Base-by-base conservation (phyloP, 164 flowering plant species). In the Macadamia tetraphylla region DNA sequence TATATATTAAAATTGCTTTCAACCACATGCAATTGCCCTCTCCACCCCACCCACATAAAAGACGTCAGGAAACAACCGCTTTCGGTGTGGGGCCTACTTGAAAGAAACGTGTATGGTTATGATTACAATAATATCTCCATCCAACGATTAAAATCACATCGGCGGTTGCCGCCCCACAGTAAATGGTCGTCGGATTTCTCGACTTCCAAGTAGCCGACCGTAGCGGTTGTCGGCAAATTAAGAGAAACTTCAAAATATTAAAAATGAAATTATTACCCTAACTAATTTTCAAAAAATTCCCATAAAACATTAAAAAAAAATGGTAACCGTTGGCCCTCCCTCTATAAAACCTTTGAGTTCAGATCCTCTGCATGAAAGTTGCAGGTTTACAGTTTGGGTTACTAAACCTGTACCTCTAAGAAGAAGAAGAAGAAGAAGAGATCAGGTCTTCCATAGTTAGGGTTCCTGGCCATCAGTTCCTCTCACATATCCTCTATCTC, bases 91-190 rank as follows among this genome's bases (percentile, higher is more conserved):
- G 40, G 40, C 40, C 40, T 5, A 35, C 40, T 35, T 35, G 40
- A 35, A 2, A 35, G 40, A 35, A 35, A 35, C 40, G 5, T 35
- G 40, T 35, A 35, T 5, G 40, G 5, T 35, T 5, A 78, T 77
- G 80, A 80, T 70, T 77, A 70, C 53, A 70, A 70, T 18, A 4
- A 67, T 63, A 59, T 42, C 44, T 0, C 11, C 15, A 86, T 86
- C 88, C 69, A 58, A 81, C 79, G 90, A 83, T 72, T 65, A 0
- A 6, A 7, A 42, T 66, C 62, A 58, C 9, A 56, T 65, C 35
- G 86, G 84, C 88, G 90, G 90, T 64, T 70, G 83, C 90, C 85
- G 87, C 76, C 87, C 85, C 59, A 59, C 77, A 71, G 77, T 68
- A n/a, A 4, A 12, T 35, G 62, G 68, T 68, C 66, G 63, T 72